Base-by-base conservation (phyloP, 495 filamentous ascomycete species). In the Aspergillus conjunctus region DNA sequence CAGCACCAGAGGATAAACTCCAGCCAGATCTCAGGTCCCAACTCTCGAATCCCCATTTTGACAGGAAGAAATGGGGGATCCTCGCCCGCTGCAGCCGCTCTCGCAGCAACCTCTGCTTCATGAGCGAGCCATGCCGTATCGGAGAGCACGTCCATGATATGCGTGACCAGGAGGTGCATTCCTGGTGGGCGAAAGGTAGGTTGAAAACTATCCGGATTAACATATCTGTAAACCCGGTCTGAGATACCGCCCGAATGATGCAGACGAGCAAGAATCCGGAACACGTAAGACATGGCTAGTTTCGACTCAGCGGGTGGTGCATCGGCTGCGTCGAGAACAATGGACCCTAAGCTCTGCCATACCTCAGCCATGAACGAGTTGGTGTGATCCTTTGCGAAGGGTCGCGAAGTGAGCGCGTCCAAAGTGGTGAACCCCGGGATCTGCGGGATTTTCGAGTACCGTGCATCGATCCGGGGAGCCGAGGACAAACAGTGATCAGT, bases 1-100 rank as follows among this genome's bases (percentile, higher is more conserved):
- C 87, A 89, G 57, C 81, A 83, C 87, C 86, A 89, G 8, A 89
- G 75, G 48, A 88, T 77, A 12, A 88, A 73, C 62, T 89, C 87
- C 2, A 89, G 68, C 87, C 87, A 89, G 20, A 88, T 73, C 57
- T 87, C 83, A 18, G 81, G 79, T 1, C 81, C 80, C 3, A 88
- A 67, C 39, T 82, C 79, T 51, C 76, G 73, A n/a, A 85, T 71
- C 22, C 74, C 71, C 22, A 83, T 71, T 41, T 79, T 81, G 62
- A 80, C 80, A 17, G 77, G 73, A 4, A 80, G 65, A 26, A 77
- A 83, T 1, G 82, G 84, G 11, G 83, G 77, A 14, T 82, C 79
- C 44, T 83, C 71, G 14, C 82, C 81, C 6, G 71, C 71, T 37
- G 77, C 72, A 31, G 71, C 72, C 17, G 80, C 79, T 50, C 79